Evolutionary conservation across 2,329 filamentous ascomycete species (phyloP).

Genomic region (Colletotrichum melonis): DNA sequence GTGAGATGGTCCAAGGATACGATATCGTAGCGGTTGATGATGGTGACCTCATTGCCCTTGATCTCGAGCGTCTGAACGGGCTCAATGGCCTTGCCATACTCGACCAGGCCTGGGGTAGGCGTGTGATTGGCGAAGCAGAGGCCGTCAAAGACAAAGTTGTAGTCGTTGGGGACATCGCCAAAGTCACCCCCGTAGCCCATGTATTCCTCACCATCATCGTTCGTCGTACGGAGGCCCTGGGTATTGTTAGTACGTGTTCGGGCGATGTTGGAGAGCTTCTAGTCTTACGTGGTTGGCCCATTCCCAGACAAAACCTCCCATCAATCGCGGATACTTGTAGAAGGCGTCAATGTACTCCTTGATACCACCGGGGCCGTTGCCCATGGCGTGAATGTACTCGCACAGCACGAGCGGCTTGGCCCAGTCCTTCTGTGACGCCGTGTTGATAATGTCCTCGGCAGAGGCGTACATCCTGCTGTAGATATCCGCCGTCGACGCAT

Average conservation of each 20-base stretch:
- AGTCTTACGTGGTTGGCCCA: conserved; percentile 67
- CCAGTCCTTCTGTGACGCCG: conserved; percentile 55
- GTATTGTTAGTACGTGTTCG: conserved; percentile 25
- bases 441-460: conserved; percentile 55
- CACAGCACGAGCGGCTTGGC: conserved; percentile 68
- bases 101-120: conserved; percentile 61
- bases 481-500: conserved; percentile 70
- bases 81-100: conserved; percentile 69
- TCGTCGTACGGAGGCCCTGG: conserved; percentile 56
- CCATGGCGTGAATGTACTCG: conserved; percentile 74
- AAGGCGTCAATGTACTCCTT: conserved; percentile 76
- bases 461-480: conserved; percentile 74
- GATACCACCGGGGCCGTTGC: conserved; percentile 75
- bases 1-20: conserved; percentile 60
- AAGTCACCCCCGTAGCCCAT: conserved; percentile 73
- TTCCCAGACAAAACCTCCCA: conserved; percentile 76
- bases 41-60: conserved; percentile 53
- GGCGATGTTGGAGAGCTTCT: neutral
- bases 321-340: conserved; percentile 59
- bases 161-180: conserved; percentile 69
- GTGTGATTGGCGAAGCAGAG: conserved; percentile 61
- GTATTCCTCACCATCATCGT: conserved; percentile 55
- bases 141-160: conserved; percentile 69
- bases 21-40: conserved; percentile 68
- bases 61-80: conserved; percentile 64